phyloP scores from a whole-genome alignment of 2,329 filamentous ascomycete genomes.

The Akanthomyces lecanii region DNA sequence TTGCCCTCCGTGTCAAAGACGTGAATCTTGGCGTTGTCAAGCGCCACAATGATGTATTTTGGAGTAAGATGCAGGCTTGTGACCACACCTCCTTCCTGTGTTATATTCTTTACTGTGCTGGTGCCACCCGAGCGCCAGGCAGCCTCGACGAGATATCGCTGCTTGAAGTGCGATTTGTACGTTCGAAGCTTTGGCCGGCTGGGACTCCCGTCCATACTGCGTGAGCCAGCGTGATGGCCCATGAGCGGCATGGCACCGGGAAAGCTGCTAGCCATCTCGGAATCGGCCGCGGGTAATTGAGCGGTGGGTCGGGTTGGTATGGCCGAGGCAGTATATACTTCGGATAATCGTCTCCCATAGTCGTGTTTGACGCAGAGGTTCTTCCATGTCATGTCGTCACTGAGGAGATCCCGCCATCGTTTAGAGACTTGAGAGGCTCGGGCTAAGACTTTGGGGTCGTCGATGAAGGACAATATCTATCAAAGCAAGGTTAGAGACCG shows the following conservation, averaged over 20 bases:
- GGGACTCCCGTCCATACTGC: conserved; percentile 52
- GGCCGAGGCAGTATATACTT: conserved; percentile 37
- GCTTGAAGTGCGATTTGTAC: conserved; percentile 97
- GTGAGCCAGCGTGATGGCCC: conserved; percentile 37
- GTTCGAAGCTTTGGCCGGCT: conserved; percentile 65
- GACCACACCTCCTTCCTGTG: conserved; percentile 92
- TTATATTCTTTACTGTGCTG: conserved; percentile 81
- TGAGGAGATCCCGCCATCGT: conserved; percentile 87
- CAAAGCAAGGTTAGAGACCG: conserved; percentile 6
- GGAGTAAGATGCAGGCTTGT: conserved; percentile 91
- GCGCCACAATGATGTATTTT: conserved; percentile 94
- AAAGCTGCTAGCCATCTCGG: conserved; percentile 40
- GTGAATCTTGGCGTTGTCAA: conserved; percentile 98
- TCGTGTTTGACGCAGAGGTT: conserved; percentile 94
- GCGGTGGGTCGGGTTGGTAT: conserved; percentile 29
- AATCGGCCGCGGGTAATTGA: conserved; percentile 30
- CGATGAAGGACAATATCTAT: conserved; percentile 91
- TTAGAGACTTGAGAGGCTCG: conserved; percentile 94
- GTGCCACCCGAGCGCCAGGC: conserved; percentile 93
- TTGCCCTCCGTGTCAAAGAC: conserved; percentile 92
- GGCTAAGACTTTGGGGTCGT: conserved; percentile 90
- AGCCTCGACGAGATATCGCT: conserved; percentile 93
- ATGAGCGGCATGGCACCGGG: conserved; percentile 39
- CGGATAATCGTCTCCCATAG: conserved; percentile 62
- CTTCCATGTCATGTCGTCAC: conserved; percentile 98